Conservation (phyloP, 164 flowering plant species). For the Brasenia schreberi region DNA sequence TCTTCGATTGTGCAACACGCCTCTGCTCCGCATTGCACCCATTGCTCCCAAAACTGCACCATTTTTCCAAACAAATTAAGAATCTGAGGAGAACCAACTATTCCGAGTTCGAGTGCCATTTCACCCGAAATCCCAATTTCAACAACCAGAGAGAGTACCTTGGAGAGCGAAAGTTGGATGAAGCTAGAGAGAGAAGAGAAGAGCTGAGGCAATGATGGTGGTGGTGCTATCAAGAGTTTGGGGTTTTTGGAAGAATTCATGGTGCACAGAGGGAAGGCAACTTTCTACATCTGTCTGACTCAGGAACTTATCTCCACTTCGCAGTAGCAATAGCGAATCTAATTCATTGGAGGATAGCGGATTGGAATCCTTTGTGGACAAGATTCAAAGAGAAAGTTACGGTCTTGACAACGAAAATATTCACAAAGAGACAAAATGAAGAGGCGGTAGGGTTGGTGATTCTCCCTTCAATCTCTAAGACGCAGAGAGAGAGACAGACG, state of each 20-base stretch:
- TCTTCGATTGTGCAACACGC: constrained; percentile 1
- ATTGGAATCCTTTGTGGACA: too few species aligned
- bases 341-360: too few species aligned
- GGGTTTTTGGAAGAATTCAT: neutral
- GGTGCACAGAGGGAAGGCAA: neutral
- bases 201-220: neutral
- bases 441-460: too few species aligned
- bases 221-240: neutral
- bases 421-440: too few species aligned
- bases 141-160: neutral
- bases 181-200: constrained; percentile 1
- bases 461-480: too few species aligned
- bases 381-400: too few species aligned
- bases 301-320: neutral
- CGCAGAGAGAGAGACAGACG: too few species aligned
- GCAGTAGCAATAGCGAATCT: too few species aligned
- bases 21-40: neutral
- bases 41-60: neutral
- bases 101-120: neutral
- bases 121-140: too few species aligned
- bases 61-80: neutral
- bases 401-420: too few species aligned
- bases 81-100: neutral
- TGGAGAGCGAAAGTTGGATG: neutral
- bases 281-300: neutral